phyloP scores from a whole-genome alignment of 495 filamentous ascomycete genomes.

The Penicillium herquei region DNA sequence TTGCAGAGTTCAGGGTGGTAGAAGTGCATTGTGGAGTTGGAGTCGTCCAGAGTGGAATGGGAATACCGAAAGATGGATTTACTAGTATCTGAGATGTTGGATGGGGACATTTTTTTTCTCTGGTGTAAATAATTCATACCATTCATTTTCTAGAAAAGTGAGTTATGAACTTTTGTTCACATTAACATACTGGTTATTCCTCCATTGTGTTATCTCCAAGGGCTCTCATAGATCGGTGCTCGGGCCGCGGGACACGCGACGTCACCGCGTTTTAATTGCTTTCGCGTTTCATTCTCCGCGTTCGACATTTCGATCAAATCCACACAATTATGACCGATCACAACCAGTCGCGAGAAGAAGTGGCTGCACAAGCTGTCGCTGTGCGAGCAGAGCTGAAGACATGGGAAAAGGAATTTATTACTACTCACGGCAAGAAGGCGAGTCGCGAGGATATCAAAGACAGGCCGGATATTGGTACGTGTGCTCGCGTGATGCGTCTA shows the following conservation, averaged over 20 bases:
- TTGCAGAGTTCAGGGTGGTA: too few species aligned
- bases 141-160: too few species aligned
- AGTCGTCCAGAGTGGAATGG: too few species aligned
- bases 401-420: slow-evolving; percentile 80
- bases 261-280: slow-evolving; percentile 22
- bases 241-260: slow-evolving; percentile 15
- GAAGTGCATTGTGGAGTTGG: too few species aligned
- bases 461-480: slow-evolving; percentile 73
- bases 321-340: slow-evolving; percentile 35
- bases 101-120: too few species aligned
- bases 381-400: slow-evolving; percentile 76
- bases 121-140: too few species aligned
- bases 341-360: slow-evolving; percentile 23
- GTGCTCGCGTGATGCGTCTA: not conserved
- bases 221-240: not conserved
- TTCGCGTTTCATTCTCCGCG: slow-evolving; percentile 10
- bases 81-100: too few species aligned
- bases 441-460: slow-evolving; percentile 83
- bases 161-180: too few species aligned
- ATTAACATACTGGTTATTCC: too few species aligned
- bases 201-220: too few species aligned
- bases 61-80: too few species aligned
- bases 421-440: slow-evolving; percentile 70
- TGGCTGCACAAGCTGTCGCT: slow-evolving; percentile 23
- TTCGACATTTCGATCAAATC: not conserved